Percentiles rank a stretch among this genome's conserved stretches.
Conservation (phyloP, 345 rosid genomes). For the Barbarea vulgaris region DNA sequence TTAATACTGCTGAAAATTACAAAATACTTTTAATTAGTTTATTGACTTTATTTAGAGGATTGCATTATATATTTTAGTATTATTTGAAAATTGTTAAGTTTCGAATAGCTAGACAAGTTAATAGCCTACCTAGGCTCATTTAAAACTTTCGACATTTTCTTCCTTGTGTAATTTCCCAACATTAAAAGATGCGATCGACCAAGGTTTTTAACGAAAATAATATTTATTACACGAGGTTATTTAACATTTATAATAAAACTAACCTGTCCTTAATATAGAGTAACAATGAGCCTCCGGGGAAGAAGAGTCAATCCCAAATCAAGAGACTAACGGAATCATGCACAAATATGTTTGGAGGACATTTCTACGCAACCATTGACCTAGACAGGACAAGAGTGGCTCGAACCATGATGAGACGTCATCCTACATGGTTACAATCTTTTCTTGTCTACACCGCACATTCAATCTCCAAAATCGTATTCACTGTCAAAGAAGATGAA, state of each 20-base stretch:
- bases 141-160: too few relatives aligned
- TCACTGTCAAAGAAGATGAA: conserved; percentile 64
- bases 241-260: neutral
- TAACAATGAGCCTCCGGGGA: conserved; percentile 34
- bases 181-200: neutral
- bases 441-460: conserved; percentile 75
- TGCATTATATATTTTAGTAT: neutral
- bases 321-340: conserved; percentile 44
- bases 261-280: conserved; percentile 27
- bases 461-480: conserved; percentile 50
- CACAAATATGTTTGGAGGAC: conserved; percentile 49
- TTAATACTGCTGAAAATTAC: neutral
- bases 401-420: conserved; percentile 53
- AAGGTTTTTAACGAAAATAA: neutral
- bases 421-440: conserved; percentile 53
- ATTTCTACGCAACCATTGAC: conserved; percentile 70
- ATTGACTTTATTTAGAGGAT: neutral
- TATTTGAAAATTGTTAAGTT: too few relatives aligned
- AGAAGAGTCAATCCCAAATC: conserved; percentile 41
- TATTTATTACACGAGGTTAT: neutral
- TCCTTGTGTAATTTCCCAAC: too few relatives aligned
- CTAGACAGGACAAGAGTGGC: conserved; percentile 73
- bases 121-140: neutral
- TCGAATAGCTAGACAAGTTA: neutral
- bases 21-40: neutral